Evolutionary conservation across 805 yeast species (phyloP).

Genomic region (Ogataea paraovalis): DNA sequence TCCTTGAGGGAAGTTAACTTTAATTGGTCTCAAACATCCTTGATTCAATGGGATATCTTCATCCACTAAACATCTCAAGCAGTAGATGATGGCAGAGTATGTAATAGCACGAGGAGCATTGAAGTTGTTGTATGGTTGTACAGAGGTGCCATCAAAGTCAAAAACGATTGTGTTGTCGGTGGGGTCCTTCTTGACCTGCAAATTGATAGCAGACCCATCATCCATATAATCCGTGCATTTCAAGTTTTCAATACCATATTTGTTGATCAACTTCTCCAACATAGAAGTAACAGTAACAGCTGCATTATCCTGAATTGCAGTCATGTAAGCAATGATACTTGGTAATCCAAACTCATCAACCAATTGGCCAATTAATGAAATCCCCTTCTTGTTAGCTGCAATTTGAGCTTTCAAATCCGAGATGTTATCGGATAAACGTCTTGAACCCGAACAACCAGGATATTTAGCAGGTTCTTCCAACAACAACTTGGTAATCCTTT

Average conservation of each 20-base stretch:
- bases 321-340: conserved; percentile 69
- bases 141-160: conserved; percentile 83
- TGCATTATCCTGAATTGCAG: conserved; percentile 77
- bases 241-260: conserved; percentile 38
- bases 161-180: conserved; percentile 57
- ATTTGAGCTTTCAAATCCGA: conserved; percentile 83
- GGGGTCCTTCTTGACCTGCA: conserved; percentile 45
- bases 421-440: conserved; percentile 78
- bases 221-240: conserved; percentile 68
- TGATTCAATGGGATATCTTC: conserved; percentile 90
- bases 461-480: conserved; percentile 71
- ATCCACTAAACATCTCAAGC: conserved; percentile 77
- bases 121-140: conserved; percentile 83
- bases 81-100: conserved; percentile 83
- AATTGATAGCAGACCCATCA: conserved; percentile 66
- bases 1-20: conserved; percentile 58
- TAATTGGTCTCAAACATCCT: conserved; percentile 82
- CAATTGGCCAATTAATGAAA: conserved; percentile 54
- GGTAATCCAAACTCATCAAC: conserved; percentile 59
- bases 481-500: conserved; percentile 55
- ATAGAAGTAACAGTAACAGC: conserved; percentile 61
- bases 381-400: conserved; percentile 87
- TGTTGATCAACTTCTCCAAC: conserved; percentile 41
- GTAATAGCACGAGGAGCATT: conserved; percentile 93
- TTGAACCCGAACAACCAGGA: conserved; percentile 87